Percentiles rank a stretch among this genome's conserved stretches.
Evolutionary conservation across 352 stramenopile species (phyloP).

Genomic region (Phytopythium cucurbitacearum): DNA sequence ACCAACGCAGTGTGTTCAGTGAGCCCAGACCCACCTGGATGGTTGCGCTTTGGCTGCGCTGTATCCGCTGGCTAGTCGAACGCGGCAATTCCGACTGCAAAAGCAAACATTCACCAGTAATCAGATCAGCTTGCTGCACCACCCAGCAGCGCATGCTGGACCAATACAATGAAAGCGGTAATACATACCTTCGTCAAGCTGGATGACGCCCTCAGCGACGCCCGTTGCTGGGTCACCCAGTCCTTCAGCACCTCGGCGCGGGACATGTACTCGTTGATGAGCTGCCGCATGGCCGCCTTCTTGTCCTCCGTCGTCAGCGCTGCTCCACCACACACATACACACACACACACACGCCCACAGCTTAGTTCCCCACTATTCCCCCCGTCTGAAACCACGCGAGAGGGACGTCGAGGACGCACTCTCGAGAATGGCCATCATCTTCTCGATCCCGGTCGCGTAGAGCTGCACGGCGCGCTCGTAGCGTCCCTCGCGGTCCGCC

Average conservation of each 20-base stretch:
- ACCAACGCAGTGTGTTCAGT: too few species aligned
- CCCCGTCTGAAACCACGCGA: neutral
- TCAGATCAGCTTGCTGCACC: too few species aligned
- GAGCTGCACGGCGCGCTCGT: conserved; percentile 52
- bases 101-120: too few species aligned
- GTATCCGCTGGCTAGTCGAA: too few species aligned
- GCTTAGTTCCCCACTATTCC: too few species aligned
- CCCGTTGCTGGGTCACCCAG: conserved; percentile 11
- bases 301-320: conserved; percentile 28
- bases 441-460: conserved; percentile 74
- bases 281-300: conserved; percentile 25
- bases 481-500: conserved; percentile 42
- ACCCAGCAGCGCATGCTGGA: too few species aligned
- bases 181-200: too few species aligned
- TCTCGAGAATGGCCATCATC: conserved; percentile 34
- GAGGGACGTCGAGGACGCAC: neutral
- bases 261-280: conserved; percentile 81
- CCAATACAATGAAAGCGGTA: too few species aligned
- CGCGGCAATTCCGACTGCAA: too few species aligned
- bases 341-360: neutral
- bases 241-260: conserved; percentile 69
- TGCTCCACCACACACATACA: conserved; percentile 12
- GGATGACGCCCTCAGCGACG: neutral
- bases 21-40: too few species aligned
- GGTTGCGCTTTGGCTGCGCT: too few species aligned